Percentiles rank a stretch among this genome's conserved stretches.
phyloP scores from a whole-genome alignment of 768 basidiomycete species.

The Kwoniella sp. region DNA sequence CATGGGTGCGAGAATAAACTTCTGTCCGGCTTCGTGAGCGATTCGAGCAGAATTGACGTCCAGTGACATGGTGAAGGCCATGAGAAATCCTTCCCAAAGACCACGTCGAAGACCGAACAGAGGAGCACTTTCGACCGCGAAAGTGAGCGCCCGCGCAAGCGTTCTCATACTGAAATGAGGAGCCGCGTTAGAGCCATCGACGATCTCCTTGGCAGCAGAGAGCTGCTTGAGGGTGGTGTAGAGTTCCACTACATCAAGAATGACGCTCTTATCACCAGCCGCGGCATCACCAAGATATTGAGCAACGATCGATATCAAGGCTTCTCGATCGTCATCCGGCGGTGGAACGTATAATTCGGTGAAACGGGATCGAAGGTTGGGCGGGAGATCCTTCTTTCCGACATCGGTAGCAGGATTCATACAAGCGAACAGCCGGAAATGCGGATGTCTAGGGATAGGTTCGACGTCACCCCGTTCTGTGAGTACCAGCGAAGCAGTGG shows the following conservation, averaged over 20 bases:
- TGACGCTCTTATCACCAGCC: conserved; percentile 79
- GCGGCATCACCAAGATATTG: conserved; percentile 86
- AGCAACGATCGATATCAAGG: conserved; percentile 77
- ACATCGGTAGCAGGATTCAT: conserved; percentile 99
- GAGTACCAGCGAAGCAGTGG: conserved; percentile 83
- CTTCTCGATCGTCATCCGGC: conserved; percentile 88
- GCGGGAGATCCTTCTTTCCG: conserved; percentile 94
- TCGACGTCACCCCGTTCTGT: conserved; percentile 91
- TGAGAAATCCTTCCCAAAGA: conserved; percentile 93
- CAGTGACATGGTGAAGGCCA: conserved; percentile 97
- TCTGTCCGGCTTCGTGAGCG: conserved; percentile 71
- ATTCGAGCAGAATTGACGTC: conserved; percentile 70
- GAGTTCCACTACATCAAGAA: conserved; percentile 90
- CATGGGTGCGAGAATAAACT: conserved; percentile 75
- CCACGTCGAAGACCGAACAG: conserved; percentile 79
- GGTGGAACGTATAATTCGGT: conserved; percentile 95
- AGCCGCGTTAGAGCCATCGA: conserved; percentile 87
- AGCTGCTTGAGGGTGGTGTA: conserved; percentile 79
- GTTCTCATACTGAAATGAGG: conserved; percentile 99
- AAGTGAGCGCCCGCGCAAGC: conserved; percentile 82
- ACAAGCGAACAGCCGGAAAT: conserved; percentile 95
- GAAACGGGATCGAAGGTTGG: conserved; percentile 85
- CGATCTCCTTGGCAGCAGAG: conserved; percentile 73
- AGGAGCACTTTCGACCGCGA: conserved; percentile 78
- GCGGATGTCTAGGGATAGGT: conserved; percentile 84